Conservation (phyloP, 257 asterid genomes). For the Gentiana straminea region DNA sequence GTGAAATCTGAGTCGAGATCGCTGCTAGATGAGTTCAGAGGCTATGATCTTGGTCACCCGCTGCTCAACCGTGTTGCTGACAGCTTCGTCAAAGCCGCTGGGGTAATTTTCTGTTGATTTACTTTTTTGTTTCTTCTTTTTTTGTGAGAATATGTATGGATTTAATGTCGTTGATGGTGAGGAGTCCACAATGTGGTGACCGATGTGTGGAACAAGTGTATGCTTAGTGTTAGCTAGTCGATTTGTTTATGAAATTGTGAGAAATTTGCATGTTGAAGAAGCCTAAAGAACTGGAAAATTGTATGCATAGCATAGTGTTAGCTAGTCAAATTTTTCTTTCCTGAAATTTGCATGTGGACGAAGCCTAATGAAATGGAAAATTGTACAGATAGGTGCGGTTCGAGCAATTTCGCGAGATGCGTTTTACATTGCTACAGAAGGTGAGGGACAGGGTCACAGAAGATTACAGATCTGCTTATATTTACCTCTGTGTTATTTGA, state of each 20-base stretch:
- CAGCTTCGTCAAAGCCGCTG: conserved; percentile 80
- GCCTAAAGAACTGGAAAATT: no score
- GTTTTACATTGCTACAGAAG: conserved; percentile 56
- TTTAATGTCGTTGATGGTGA: no score
- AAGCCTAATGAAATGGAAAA: no score
- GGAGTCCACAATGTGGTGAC: no score
- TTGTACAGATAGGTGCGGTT: conserved; percentile 63
- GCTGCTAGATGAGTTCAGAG: conserved; percentile 51
- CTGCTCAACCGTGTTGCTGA: conserved; percentile 75
- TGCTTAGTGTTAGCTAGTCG: no score
- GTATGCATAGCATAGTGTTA: no score
- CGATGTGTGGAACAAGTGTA: no score
- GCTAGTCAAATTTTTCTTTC: no score
- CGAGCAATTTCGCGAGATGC: conserved; percentile 87
- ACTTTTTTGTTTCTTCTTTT: background rate
- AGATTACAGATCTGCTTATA: no score
- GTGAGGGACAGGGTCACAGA: conserved; percentile 19
- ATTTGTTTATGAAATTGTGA: no score
- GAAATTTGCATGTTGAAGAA: background rate
- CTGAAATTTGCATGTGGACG: background rate
- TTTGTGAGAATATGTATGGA: no score
- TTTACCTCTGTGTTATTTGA: background rate
- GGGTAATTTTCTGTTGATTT: conserved; percentile 23
- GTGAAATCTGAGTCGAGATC: conserved; percentile 56
- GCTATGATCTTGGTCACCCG: conserved; percentile 82